phyloP scores from a whole-genome alignment of 192 early-diverging fungal genomes.

The Rhizophagus sp. region DNA sequence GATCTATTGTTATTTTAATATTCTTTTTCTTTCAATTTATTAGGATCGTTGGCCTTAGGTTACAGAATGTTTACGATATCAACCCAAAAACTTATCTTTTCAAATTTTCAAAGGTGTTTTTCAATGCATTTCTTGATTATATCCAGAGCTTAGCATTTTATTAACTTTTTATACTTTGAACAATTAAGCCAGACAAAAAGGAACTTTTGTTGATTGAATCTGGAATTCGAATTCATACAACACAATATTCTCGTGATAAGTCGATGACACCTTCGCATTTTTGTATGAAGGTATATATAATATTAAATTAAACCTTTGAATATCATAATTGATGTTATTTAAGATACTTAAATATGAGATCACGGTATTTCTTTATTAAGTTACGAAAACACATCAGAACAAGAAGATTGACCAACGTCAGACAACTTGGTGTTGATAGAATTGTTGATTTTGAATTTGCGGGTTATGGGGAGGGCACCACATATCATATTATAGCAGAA shows the following conservation, averaged over 20 bases:
- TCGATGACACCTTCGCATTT: slow-evolving; percentile 82
- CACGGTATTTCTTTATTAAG: slow-evolving; percentile 28
- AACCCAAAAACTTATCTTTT: slow-evolving; percentile 86
- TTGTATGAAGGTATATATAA: slow-evolving; percentile 67
- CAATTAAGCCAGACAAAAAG: slow-evolving; percentile 72
- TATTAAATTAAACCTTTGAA: not conserved
- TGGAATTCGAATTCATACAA: slow-evolving; percentile 92
- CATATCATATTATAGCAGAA: slow-evolving; percentile 76
- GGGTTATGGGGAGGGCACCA: slow-evolving; percentile 51
- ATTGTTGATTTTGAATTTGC: slow-evolving; percentile 94
- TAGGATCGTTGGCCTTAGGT: slow-evolving; percentile 79
- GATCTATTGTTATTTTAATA: not conserved
- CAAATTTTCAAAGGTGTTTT: slow-evolving; percentile 79
- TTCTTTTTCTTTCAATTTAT: slow-evolving; percentile 1
- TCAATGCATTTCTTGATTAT: not conserved
- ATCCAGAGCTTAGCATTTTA: not conserved
- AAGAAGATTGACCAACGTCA: slow-evolving; percentile 71
- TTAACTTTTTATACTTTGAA: not conserved
- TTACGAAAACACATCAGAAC: slow-evolving; percentile 92
- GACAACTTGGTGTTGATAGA: slow-evolving; percentile 89
- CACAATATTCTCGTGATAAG: slow-evolving; percentile 87
- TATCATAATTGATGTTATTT: not conserved
- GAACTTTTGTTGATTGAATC: slow-evolving; percentile 90
- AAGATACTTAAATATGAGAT: not conserved
- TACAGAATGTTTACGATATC: slow-evolving; percentile 97